These are phyloP conservation scores for Eucalyptus lansdowneana DNA, from an alignment of 345 rosid genomes.

Conservation along the genomic window DNA sequence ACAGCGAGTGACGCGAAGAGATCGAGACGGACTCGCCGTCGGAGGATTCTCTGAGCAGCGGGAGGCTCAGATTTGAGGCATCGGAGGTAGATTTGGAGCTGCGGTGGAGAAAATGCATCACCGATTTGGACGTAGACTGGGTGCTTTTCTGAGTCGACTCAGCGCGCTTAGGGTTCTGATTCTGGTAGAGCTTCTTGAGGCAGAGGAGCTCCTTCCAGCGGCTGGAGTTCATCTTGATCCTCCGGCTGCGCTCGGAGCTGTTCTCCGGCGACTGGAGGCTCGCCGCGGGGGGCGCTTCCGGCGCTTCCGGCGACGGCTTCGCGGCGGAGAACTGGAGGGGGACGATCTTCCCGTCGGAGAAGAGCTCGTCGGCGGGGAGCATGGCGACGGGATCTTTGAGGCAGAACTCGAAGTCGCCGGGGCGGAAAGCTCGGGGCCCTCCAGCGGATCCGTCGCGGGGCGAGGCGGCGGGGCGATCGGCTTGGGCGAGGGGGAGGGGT, in stretches of 20 bases:
- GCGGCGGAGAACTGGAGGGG: constrained; percentile 43
- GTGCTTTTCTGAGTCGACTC: neutral
- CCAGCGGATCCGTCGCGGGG: neutral
- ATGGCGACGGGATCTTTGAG: constrained; percentile 70
- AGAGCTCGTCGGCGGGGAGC: constrained; percentile 92
- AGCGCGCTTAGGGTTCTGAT: neutral
- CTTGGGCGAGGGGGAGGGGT: constrained; percentile 10
- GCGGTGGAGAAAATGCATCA: constrained; percentile 59
- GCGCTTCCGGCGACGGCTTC: neutral
- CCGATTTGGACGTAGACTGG: constrained; percentile 17
- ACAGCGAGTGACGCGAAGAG: constrained; percentile 78
- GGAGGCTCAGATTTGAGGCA: constrained; percentile 32
- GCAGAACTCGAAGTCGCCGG: constrained; percentile 76
- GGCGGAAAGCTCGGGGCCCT: constrained; percentile 7
- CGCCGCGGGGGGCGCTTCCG: neutral
- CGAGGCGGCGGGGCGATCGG: neutral
- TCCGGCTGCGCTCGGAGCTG: constrained; percentile 19
- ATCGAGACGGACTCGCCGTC: constrained; percentile 57
- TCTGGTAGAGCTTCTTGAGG: constrained; percentile 45
- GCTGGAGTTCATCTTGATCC: constrained; percentile 49
- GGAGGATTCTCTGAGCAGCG: constrained; percentile 48
- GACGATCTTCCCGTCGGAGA: constrained; percentile 74
- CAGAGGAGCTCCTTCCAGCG: constrained; percentile 94
- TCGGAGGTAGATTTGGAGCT: constrained; percentile 49
- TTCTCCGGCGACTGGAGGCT: constrained; percentile 15